A percentile compares a stretch with the other conserved stretches of the same genome.
phyloP scores from a whole-genome alignment of 1,284 basidiomycete genomes.

The Binderoboletus segoi region DNA sequence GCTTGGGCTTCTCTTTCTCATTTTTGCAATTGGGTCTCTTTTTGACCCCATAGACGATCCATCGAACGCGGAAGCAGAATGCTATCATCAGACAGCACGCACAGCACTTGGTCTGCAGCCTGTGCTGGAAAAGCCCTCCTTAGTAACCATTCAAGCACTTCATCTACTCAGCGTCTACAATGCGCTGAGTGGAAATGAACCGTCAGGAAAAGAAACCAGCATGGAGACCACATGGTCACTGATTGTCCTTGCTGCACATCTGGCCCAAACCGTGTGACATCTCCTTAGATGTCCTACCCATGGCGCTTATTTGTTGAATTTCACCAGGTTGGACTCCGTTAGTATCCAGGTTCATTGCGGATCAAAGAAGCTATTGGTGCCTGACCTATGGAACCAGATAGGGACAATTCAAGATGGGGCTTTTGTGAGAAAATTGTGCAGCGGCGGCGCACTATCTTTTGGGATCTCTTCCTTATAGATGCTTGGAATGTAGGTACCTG shows the following conservation, averaged over 20 bases:
- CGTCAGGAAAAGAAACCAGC: constrained; percentile 41
- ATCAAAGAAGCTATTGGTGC: constrained; percentile 8
- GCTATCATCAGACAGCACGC: constrained; percentile 61
- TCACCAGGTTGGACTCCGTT: constrained; percentile 59
- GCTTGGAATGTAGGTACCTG: constrained; percentile 46
- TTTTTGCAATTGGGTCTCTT: constrained; percentile 62
- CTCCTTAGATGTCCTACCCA: constrained; percentile 9
- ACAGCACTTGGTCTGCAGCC: constrained; percentile 63
- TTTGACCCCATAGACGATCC: constrained; percentile 46
- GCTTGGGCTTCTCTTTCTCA: constrained; percentile 61
- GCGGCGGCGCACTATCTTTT: constrained; percentile 56
- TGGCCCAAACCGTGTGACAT: constrained; percentile 58
- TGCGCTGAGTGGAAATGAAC: constrained; percentile 48
- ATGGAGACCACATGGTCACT: constrained; percentile 69
- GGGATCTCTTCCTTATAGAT: constrained; percentile 58
- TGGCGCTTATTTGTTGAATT: constrained; percentile 19
- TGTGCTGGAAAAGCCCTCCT: constrained; percentile 64
- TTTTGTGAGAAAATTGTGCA: constrained; percentile 55
- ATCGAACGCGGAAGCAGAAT: constrained; percentile 51
- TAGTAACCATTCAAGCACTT: constrained; percentile 65
- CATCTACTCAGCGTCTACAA: constrained; percentile 60
- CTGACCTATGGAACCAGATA: constrained; percentile 45
- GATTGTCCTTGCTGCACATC: constrained; percentile 54
- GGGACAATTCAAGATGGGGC: constrained; percentile 56
- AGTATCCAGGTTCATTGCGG: constrained; percentile 29